A percentile compares a stretch with the other conserved stretches of the same genome.
Conservation (phyloP, 1,284 basidiomycete species). For the Apiotrichum brassicae region DNA sequence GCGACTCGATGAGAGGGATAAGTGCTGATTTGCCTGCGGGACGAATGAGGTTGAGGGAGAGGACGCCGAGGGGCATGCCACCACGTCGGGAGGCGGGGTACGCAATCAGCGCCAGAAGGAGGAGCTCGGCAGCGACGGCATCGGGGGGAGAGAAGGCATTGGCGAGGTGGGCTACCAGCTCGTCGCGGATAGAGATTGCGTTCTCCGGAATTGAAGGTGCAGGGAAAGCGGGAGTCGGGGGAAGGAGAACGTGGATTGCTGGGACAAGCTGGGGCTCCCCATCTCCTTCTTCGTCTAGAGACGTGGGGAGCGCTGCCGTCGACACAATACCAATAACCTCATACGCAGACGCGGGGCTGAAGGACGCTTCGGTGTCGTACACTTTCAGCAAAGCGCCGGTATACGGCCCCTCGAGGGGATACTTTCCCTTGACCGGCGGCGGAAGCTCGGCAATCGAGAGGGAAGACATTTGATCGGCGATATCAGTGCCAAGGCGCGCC, state of each 20-base stretch:
- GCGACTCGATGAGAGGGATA: constrained; percentile 7
- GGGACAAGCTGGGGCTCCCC: constrained; percentile 31
- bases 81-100: constrained; percentile 27
- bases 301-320: constrained; percentile 30
- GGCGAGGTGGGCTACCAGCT: constrained; percentile 33
- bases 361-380: constrained; percentile 36
- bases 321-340: constrained; percentile 41
- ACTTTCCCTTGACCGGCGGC: constrained; percentile 29
- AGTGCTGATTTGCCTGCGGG: constrained; percentile 13
- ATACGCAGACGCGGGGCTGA: constrained; percentile 35
- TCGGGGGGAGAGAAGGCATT: constrained; percentile 31
- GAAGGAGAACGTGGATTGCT: constrained; percentile 36
- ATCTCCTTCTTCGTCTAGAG: constrained; percentile 20
- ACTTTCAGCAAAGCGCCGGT: constrained; percentile 44
- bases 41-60: constrained; percentile 36
- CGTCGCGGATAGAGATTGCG: constrained; percentile 10
- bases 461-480: background rate
- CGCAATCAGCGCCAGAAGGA: constrained; percentile 37
- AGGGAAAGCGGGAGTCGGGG: constrained; percentile 7
- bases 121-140: constrained; percentile 31
- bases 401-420: constrained; percentile 27
- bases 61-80: constrained; percentile 35
- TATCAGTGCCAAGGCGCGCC: constrained; percentile 7
- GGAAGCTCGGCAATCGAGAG: constrained; percentile 12
- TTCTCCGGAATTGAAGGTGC: background rate